Conservation (phyloP, 1,284 basidiomycete genomes). For the Baeospora myosura region DNA sequence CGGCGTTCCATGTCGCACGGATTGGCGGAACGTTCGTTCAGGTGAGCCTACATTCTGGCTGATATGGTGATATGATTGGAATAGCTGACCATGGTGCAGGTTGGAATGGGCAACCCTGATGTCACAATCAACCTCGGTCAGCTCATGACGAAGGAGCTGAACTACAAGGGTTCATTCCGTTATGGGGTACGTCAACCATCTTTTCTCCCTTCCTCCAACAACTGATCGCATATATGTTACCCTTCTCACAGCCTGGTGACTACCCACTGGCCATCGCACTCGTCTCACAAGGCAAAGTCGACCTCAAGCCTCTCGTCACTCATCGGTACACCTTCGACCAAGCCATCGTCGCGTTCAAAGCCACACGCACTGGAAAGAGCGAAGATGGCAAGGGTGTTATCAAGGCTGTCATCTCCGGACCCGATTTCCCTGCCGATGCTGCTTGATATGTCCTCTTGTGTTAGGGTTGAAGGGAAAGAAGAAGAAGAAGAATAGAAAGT, state of each 20-base stretch:
- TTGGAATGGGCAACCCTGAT: slow-evolving; percentile 68
- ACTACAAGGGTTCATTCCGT: slow-evolving; percentile 82
- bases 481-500: too few relatives aligned
- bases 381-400: slow-evolving; percentile 68
- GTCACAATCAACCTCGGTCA: slow-evolving; percentile 55
- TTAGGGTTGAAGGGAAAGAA: too few relatives aligned
- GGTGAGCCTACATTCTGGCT: slow-evolving; percentile 34
- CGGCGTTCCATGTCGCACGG: slow-evolving; percentile 70
- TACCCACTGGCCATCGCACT: slow-evolving; percentile 83
- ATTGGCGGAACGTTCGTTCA: slow-evolving; percentile 71
- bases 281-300: slow-evolving; percentile 70
- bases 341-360: slow-evolving; percentile 66
- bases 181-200: slow-evolving; percentile 67
- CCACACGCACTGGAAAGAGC: slow-evolving; percentile 74
- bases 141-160: slow-evolving; percentile 70
- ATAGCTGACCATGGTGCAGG: slow-evolving; percentile 30
- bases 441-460: too few relatives aligned
- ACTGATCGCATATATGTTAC: slow-evolving; percentile 2
- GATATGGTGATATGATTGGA: neutral
- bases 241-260: slow-evolving; percentile 45
- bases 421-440: slow-evolving; percentile 40
- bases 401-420: slow-evolving; percentile 74
- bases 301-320: slow-evolving; percentile 85
- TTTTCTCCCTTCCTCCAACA: neutral
- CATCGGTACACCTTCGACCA: slow-evolving; percentile 47